A percentile compares a stretch with the other conserved stretches of the same genome.
phyloP scores from a whole-genome alignment of 257 asterid genomes.

The Solanum etuberosum region DNA sequence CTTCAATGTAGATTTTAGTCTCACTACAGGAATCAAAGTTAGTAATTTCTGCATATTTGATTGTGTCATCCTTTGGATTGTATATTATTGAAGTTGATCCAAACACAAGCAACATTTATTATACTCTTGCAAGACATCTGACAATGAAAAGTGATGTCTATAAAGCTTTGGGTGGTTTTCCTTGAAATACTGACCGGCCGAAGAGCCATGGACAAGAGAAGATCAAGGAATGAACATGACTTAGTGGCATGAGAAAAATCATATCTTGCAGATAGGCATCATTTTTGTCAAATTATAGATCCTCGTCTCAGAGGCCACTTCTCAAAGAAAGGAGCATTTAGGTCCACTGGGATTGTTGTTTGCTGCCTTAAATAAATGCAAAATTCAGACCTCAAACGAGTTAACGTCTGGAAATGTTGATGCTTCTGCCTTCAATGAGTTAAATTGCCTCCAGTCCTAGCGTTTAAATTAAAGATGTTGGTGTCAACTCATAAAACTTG shows the following conservation, averaged over 20 bases:
- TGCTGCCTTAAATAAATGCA: neutral
- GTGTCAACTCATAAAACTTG: slow-evolving; percentile 8
- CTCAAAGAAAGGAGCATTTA: no score
- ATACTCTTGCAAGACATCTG: slow-evolving; percentile 43
- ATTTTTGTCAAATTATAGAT: slow-evolving; percentile 49
- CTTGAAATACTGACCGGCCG: slow-evolving; percentile 57
- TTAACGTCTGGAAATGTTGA: no score
- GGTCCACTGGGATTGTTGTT: slow-evolving; percentile 4
- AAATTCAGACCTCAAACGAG: no score
- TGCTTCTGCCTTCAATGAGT: no score
- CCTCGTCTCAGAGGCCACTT: slow-evolving; percentile 29
- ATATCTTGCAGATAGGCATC: slow-evolving; percentile 40
- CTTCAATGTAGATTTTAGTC: slow-evolving; percentile 9
- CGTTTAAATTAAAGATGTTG: neutral
- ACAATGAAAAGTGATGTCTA: slow-evolving; percentile 78
- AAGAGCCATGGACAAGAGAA: slow-evolving; percentile 61
- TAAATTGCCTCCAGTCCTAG: no score
- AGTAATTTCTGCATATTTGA: slow-evolving; percentile 14
- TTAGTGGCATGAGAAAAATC: slow-evolving; percentile 72
- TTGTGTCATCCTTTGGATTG: slow-evolving; percentile 10
- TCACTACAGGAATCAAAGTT: neutral
- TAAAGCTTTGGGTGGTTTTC: slow-evolving; percentile 65
- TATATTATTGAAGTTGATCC: slow-evolving; percentile 16
- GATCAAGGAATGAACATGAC: slow-evolving; percentile 54
- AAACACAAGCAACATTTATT: slow-evolving; percentile 16